phyloP scores from a whole-genome alignment of 805 yeast species.

The Ogataea minuta region DNA sequence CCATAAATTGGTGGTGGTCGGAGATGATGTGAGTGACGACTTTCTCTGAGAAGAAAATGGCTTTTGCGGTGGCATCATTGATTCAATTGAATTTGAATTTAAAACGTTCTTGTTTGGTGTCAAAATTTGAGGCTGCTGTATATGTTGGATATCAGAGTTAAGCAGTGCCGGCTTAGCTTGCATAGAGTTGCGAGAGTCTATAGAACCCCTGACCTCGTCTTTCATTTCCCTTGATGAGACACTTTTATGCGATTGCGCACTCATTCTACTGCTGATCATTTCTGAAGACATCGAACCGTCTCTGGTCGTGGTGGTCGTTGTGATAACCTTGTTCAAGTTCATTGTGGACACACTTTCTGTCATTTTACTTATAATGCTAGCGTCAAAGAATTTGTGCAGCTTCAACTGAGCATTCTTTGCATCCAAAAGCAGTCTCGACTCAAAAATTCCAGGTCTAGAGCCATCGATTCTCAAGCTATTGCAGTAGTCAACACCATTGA shows the following conservation, averaged over 20 bases:
- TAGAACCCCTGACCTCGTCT: constrained; percentile 8
- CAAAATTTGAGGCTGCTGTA: constrained; percentile 15
- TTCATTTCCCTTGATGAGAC: constrained; percentile 7
- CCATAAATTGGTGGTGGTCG: constrained; percentile 20
- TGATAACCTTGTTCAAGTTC: constrained; percentile 30
- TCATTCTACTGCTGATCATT: constrained; percentile 1
- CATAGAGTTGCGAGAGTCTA: constrained; percentile 6
- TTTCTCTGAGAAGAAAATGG: constrained; percentile 20
- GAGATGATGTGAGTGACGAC: constrained; percentile 16
- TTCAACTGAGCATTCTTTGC: constrained; percentile 44
- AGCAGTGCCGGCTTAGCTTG: constrained; percentile 1
- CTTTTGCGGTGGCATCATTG: constrained; percentile 22
- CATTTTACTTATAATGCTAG: constrained; percentile 35
- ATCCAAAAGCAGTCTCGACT: constrained; percentile 52
- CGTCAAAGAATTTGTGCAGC: constrained; percentile 41
- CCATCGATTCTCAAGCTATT: constrained; percentile 54
- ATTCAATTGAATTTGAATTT: constrained; percentile 21
- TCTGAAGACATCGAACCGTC: constrained; percentile 9
- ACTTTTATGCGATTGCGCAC: constrained; percentile 9
- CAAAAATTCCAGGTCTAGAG: constrained; percentile 60
- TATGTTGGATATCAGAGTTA: constrained; percentile 4
- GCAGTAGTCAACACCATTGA: constrained; percentile 50
- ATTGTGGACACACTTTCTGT: constrained; percentile 38
- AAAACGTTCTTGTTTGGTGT: constrained; percentile 24
- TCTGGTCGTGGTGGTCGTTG: constrained; percentile 24